phyloP scores from a whole-genome alignment of 345 rosid species.

The Turnera subulata region DNA sequence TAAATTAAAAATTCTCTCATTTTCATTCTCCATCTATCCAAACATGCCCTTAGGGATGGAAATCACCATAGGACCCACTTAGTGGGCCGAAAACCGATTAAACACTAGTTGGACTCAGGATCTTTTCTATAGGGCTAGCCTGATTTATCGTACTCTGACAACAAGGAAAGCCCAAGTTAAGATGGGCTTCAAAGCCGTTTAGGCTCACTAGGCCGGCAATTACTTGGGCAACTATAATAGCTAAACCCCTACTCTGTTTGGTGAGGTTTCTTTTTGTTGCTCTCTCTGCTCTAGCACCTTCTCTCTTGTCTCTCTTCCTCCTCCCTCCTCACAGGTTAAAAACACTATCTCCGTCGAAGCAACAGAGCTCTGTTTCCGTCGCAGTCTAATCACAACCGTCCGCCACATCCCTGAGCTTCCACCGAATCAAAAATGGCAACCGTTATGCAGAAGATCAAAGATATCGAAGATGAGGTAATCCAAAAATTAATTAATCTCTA shows the following conservation, averaged over 20 bases:
- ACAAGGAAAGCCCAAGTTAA: not conserved
- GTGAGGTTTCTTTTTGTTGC: too few species aligned
- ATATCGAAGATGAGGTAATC: constrained; percentile 83
- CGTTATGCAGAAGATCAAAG: constrained; percentile 85
- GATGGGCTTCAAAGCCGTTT: constrained; percentile 1
- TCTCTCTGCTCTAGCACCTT: not conserved
- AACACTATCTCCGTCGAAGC: not conserved
- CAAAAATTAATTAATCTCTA: not conserved
- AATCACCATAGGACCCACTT: too few species aligned
- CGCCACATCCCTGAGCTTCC: not conserved
- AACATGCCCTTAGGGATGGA: too few species aligned
- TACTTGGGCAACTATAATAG: too few species aligned
- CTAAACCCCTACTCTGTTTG: not conserved
- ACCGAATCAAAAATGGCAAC: constrained; percentile 60
- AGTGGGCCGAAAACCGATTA: too few species aligned
- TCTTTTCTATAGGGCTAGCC: too few species aligned
- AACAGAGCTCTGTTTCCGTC: not conserved
- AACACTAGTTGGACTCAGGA: too few species aligned
- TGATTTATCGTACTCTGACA: too few species aligned
- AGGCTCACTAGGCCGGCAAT: not conserved
- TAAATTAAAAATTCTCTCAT: too few species aligned
- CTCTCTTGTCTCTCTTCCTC: too few species aligned
- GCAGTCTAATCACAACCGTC: not conserved
- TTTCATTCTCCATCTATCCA: too few species aligned
- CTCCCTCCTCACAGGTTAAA: not conserved